These are phyloP conservation scores for Candida maris DNA, from an alignment of 805 yeast species.

Conservation along the genomic window DNA sequence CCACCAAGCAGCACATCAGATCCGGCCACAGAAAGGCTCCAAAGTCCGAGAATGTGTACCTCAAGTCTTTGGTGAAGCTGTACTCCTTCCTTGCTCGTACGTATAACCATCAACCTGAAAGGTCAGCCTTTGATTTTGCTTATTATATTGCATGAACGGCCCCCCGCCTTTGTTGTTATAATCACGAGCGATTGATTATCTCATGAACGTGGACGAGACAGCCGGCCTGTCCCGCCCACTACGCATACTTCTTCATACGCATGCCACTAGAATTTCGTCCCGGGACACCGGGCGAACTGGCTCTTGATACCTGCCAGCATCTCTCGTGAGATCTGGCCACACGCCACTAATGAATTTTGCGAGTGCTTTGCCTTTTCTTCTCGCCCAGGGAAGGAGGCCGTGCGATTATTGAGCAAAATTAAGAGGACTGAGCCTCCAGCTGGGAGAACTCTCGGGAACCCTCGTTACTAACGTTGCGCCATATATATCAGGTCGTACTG, in stretches of 20 bases:
- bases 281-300: too few relatives aligned
- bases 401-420: slow-evolving; percentile 52
- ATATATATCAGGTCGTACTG: slow-evolving; percentile 93
- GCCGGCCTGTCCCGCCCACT: too few relatives aligned
- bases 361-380: slow-evolving; percentile 24
- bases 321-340: too few relatives aligned
- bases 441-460: neutral
- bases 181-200: too few relatives aligned
- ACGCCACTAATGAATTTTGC: too few relatives aligned
- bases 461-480: slow-evolving; percentile 28
- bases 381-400: slow-evolving; percentile 13
- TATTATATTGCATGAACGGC: slow-evolving; percentile 4
- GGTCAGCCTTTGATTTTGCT: slow-evolving; percentile 24
- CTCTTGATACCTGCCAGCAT: too few relatives aligned
- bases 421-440: slow-evolving; percentile 6
- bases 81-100: slow-evolving; percentile 99
- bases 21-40: slow-evolving; percentile 98
- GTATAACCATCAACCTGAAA: slow-evolving; percentile 37
- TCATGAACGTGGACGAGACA: too few relatives aligned
- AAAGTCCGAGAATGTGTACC: slow-evolving; percentile 98
- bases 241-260: too few relatives aligned
- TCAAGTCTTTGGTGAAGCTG: slow-evolving; percentile 94
- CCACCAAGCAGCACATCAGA: slow-evolving; percentile 93
- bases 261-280: too few relatives aligned
- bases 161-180: neutral